Base-by-base conservation (phyloP, 2,329 filamentous ascomycete species). In the Sclerotinia glacialis region DNA sequence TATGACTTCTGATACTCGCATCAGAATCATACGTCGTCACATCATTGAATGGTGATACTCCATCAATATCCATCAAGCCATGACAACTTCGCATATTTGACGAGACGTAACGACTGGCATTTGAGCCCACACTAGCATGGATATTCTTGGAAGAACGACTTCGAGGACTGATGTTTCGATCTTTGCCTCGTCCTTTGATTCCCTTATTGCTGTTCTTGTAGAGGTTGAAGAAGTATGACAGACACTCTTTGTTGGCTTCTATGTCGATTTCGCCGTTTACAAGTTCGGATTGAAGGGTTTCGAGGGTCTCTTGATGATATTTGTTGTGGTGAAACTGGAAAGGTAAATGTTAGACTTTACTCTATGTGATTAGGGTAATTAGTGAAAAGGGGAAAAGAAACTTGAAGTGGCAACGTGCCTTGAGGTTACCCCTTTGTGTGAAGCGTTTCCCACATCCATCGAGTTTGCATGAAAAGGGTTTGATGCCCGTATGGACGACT, bases 131-230 rank as follows among this genome's bases (percentile, higher is more conserved):
- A 7, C 49, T 54, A 3, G 18, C 26, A 31, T 40, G 58, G 11
- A 37, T 26, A 11, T 21, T 54, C n/a, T 14, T 64, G 6, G 31
- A 47, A 34, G 42, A 47, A 31, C 52, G 62, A 54, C 23, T 37
- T 61, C 63, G 68, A 4, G 69, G 62, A 21, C 71, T 76, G 64
- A 93, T 89, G 67, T 87, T 87, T 66, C 92, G 84, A 72, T 93
- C 91, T 76, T 94, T 95, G 53, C 95, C 95, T 55, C 95, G 88
- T 14, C 95, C 95, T 79, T 97, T 98, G 82, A 98, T 97, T 1
- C 95, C 95, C 78, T 97, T 97, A 84, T 98, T 98, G 79, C 90
- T 93, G 79, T 98, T 96, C 82, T 96, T 97, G 83, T 97, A 97
- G n/a, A 97, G 83, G 0, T 84, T 84, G 5, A 88, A 85, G 76